Evolutionary conservation across 768 basidiomycete genomes (phyloP).

Genomic region (Leccinum arenicola): DNA sequence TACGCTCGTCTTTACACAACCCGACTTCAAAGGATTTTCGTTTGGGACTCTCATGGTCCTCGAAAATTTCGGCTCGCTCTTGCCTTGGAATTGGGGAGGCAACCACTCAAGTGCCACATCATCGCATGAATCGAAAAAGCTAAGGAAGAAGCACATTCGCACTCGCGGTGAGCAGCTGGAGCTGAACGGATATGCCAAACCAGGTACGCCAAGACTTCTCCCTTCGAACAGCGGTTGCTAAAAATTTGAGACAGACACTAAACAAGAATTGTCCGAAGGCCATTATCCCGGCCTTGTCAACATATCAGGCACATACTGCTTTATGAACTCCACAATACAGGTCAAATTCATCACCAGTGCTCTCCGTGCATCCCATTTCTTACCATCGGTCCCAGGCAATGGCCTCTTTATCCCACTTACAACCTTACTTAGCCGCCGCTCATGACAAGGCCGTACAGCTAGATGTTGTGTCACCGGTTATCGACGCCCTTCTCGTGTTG

Average conservation of each 20-base stretch:
- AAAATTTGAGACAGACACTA: slow-evolving; percentile 18
- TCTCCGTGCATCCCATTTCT: slow-evolving; percentile 11
- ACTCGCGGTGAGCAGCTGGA: slow-evolving; percentile 58
- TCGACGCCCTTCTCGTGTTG: slow-evolving; percentile 74
- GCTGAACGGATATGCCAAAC: slow-evolving; percentile 34
- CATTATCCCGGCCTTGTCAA: slow-evolving; percentile 92
- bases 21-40: slow-evolving; percentile 30
- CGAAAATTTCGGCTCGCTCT: slow-evolving; percentile 48
- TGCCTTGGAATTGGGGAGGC: slow-evolving; percentile 66
- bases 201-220: slow-evolving; percentile 23
- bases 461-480: slow-evolving; percentile 83
- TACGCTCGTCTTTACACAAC: slow-evolving; percentile 31
- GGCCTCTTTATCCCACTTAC: slow-evolving; percentile 80
- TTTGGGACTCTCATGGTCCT: slow-evolving; percentile 48
- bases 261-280: slow-evolving; percentile 32
- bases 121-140: slow-evolving; percentile 40
- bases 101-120: slow-evolving; percentile 21
- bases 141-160: slow-evolving; percentile 48
- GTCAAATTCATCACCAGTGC: slow-evolving; percentile 34
- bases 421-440: slow-evolving; percentile 74
- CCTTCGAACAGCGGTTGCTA: not conserved
- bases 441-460: slow-evolving; percentile 73
- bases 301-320: slow-evolving; percentile 94
- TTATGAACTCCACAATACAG: slow-evolving; percentile 96
- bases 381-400: slow-evolving; percentile 58